These are phyloP conservation scores for Solanum rostratum DNA, from an alignment of 257 asterid genomes.

Conservation along the genomic window DNA sequence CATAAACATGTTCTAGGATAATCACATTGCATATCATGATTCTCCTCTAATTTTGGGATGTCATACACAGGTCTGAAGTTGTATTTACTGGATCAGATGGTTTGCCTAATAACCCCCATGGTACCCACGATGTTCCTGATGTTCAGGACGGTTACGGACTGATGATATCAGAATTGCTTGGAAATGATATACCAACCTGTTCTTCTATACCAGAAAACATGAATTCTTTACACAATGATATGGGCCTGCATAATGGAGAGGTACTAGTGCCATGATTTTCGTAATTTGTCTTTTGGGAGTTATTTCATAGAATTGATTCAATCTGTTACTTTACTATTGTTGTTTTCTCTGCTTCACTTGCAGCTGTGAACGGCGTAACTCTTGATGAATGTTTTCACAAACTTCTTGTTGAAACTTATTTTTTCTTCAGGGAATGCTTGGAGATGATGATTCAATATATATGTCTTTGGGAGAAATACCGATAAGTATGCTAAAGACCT, in stretches of 20 bases:
- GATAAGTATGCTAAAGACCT: slow-evolving; percentile 43
- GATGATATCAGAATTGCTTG: slow-evolving; percentile 74
- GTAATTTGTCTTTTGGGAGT: not conserved
- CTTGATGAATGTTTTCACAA: not conserved
- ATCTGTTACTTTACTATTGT: not conserved
- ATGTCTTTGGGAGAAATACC: slow-evolving; percentile 97
- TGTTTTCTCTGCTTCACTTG: not conserved
- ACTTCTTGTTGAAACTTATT: not conserved
- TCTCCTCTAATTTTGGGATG: slow-evolving; percentile 1
- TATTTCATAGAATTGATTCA: not conserved
- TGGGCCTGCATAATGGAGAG: slow-evolving; percentile 71
- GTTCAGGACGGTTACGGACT: slow-evolving; percentile 81
- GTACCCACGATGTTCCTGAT: slow-evolving; percentile 21
- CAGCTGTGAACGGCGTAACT: not conserved
- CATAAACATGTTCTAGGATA: not conserved
- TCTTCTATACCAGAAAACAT: slow-evolving; percentile 54
- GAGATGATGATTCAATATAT: slow-evolving; percentile 86
- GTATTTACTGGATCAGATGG: slow-evolving; percentile 55
- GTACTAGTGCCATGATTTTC: slow-evolving; percentile 19
- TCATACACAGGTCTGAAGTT: slow-evolving; percentile 51
- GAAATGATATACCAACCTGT: slow-evolving; percentile 55
- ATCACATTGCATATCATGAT: not conserved
- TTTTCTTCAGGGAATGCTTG: slow-evolving; percentile 67
- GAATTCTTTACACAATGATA: slow-evolving; percentile 55
- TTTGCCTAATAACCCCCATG: slow-evolving; percentile 25